Conservation (phyloP, 2,329 filamentous ascomycete genomes). For the Colletotrichum ledebouriae region DNA sequence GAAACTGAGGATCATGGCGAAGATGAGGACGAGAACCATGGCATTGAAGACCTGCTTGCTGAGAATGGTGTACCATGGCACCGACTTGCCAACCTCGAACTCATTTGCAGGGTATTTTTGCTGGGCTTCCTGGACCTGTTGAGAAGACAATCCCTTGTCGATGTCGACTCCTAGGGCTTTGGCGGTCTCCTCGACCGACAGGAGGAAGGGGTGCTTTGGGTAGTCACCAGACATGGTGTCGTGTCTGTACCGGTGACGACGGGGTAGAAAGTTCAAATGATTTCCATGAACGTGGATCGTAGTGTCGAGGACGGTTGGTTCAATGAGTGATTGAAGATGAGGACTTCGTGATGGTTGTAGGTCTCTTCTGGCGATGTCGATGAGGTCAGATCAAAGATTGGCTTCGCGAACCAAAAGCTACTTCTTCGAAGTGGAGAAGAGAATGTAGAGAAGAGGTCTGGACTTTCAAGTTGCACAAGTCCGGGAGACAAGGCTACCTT, state of each 20-base stretch:
- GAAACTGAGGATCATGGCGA: conserved; percentile 81
- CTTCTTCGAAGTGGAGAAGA: conserved; percentile 31
- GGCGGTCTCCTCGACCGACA: conserved; percentile 73
- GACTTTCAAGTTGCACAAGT: neutral
- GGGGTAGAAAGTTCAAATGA: conserved; percentile 1
- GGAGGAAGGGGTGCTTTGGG: conserved; percentile 70
- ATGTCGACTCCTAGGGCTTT: conserved; percentile 72
- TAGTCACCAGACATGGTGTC: conserved; percentile 61
- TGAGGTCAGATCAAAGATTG: conserved; percentile 33
- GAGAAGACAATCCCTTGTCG: conserved; percentile 74
- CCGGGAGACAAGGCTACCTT: conserved; percentile 40
- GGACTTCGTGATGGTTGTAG: neutral
- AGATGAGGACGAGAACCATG: conserved; percentile 82
- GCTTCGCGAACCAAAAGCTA: conserved; percentile 23
- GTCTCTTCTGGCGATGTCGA: neutral
- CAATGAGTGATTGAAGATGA: neutral
- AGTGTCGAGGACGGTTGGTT: neutral
- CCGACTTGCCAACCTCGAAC: conserved; percentile 75
- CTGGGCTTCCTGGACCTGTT: conserved; percentile 71
- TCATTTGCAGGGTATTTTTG: conserved; percentile 76
- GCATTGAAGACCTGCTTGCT: conserved; percentile 81
- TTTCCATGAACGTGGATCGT: conserved; percentile 30
- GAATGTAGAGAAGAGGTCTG: conserved; percentile 24
- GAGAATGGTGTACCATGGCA: conserved; percentile 79
- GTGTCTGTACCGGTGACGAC: conserved; percentile 35